Evolutionary conservation across 192 early-diverging fungal genomes (phyloP).

Genomic region (Coemansia erecta): DNA sequence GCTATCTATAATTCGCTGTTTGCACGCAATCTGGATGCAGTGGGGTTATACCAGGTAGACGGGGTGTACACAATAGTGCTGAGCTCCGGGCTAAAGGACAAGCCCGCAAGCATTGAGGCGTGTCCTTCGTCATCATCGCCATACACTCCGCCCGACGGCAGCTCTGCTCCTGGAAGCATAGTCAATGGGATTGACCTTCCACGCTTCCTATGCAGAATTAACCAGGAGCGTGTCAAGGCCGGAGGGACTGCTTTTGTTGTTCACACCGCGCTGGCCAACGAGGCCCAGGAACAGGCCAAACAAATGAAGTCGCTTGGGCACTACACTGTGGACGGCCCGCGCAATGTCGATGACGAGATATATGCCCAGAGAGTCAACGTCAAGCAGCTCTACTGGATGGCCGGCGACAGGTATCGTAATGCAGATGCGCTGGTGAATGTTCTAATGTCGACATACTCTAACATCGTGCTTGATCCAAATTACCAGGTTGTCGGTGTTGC

Average conservation of each 20-base stretch:
- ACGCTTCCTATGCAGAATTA: conserved; percentile 30
- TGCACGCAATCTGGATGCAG: conserved; percentile 39
- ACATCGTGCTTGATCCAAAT: conserved; percentile 18
- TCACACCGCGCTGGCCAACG: conserved; percentile 23
- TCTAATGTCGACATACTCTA: conserved; percentile 20
- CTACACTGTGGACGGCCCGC: conserved; percentile 36
- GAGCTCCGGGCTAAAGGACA: conserved; percentile 15
- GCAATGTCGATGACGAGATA: conserved; percentile 41
- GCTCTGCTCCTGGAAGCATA: not conserved
- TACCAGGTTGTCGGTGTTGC: conserved; percentile 44
- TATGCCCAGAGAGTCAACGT: conserved; percentile 25
- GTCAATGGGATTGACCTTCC: conserved; percentile 42
- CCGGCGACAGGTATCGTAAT: conserved; percentile 30
- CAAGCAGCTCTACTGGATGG: conserved; percentile 42
- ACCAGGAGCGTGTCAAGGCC: conserved; percentile 15
- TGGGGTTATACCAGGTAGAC: conserved; percentile 24
- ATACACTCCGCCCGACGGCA: conserved; percentile 11
- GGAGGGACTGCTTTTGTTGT: conserved; percentile 18
- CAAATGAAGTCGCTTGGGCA: conserved; percentile 36
- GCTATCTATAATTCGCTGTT: conserved; percentile 29
- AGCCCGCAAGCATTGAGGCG: conserved; percentile 11
- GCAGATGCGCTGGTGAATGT: conserved; percentile 14
- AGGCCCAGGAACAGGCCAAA: conserved; percentile 36
- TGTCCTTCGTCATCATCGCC: conserved; percentile 15
- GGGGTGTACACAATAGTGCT: conserved; percentile 46